phyloP scores from a whole-genome alignment of 441 rosid species.

The Corymbia citriodora region DNA sequence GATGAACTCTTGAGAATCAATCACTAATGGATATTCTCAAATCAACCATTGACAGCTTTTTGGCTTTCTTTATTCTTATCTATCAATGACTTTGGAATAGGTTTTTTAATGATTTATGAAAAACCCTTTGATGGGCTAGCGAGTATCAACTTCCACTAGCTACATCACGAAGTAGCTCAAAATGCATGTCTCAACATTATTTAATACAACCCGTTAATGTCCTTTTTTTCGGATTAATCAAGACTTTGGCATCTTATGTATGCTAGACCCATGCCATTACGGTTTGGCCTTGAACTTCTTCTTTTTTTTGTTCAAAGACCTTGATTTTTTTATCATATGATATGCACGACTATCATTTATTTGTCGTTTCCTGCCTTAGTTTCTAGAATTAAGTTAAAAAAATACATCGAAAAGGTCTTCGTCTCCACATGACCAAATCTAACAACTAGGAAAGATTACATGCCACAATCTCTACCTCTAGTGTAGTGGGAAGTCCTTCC shows the following conservation, averaged over 20 bases:
- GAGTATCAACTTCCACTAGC: neutral
- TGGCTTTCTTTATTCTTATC: neutral
- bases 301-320: neutral
- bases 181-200: too few species aligned
- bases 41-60: neutral
- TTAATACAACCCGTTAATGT: too few species aligned
- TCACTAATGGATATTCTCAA: neutral
- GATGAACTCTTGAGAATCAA: too few species aligned
- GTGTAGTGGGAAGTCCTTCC: too few species aligned
- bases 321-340: neutral
- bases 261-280: neutral
- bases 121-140: neutral
- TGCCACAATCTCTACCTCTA: too few species aligned
- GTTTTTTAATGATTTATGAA: too few species aligned
- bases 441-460: too few species aligned
- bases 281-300: neutral
- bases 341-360: neutral
- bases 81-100: too few species aligned
- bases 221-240: too few species aligned
- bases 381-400: neutral
- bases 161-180: neutral
- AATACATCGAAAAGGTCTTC: too few species aligned
- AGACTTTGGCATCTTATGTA: neutral
- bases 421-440: too few species aligned
- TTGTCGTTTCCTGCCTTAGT: neutral